Evolutionary conservation across 2,329 filamentous ascomycete genomes (phyloP), one percentile per base, ranked within the genome.

Genomic region (Sordariomycetes sp.): DNA sequence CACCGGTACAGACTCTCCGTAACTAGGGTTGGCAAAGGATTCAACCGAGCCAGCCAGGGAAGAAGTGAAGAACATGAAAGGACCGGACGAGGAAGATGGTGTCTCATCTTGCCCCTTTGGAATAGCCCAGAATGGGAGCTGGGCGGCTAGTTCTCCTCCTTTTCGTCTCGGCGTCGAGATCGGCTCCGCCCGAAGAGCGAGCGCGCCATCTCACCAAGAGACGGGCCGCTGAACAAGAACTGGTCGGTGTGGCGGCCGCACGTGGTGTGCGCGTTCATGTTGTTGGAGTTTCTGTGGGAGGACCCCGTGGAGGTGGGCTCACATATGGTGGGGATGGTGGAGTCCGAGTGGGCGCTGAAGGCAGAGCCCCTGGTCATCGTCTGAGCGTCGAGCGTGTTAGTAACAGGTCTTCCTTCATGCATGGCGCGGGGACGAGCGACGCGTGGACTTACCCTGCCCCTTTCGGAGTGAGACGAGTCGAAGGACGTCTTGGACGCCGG

Each of bases 211-310:
- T 76, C 74, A 8, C 71, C 66, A 24, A 79, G 64, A 1, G 74
- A 78, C 50, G 74, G 74, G 1, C 79, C 79, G 37, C 76, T 70
- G 60, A 82, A 78, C 16, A 82, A 69, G 60, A 74, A 79, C 63
- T 81, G 77, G 62, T 80, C 74, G 46, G 77, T 77, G 66, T 82
- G 79, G 16, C 79, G 72, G 16, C 79, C 79, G 61, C 79, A 82
- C 59, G 79, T 77, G 40, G 78, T 81, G 67, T 80, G 74, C 50
- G 76, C 73, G 61, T 82, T 82, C 46, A 50, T 50, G n/a, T 20
- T 50, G 22, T n/a, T n/a, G n/a, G 46, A 50, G 20, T 20, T 24
- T 4, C 8, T n/a, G n/a, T 8, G 22, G 20, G 46, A 11, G 46
- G 46, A 10, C 20, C 11, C 18, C 46, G 20, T 50, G n/a, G n/a